phyloP scores from a whole-genome alignment of 108 stramenopile species.

The Chaetoceros tenuissimus region DNA sequence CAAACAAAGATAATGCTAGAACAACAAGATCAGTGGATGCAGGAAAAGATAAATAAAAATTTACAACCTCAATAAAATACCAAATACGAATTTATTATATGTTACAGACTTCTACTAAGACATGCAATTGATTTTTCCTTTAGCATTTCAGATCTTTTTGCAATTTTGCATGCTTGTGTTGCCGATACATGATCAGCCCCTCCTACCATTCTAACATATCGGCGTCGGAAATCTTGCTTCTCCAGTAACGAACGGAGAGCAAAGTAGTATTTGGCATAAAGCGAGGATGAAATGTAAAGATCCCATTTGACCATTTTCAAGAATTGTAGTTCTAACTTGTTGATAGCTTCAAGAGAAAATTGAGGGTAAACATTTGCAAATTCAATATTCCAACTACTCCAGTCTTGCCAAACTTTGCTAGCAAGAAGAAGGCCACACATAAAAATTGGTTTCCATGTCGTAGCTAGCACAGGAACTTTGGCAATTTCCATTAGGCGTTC shows the following conservation, averaged over 20 bases:
- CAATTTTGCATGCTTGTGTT: constrained; percentile 67
- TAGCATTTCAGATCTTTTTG: constrained; percentile 59
- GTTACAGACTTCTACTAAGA: constrained; percentile 75
- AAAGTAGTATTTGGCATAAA: constrained; percentile 99
- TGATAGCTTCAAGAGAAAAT: constrained; percentile 88
- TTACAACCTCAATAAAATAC: no score
- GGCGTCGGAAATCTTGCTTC: constrained; percentile 74
- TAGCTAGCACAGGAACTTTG: constrained; percentile 84
- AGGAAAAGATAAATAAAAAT: no score
- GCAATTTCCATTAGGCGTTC: constrained; percentile 93
- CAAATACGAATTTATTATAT: no score
- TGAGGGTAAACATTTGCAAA: constrained; percentile 94
- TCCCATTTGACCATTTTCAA: constrained; percentile 90
- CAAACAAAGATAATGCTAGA: not conserved
- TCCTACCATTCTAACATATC: constrained; percentile 60
- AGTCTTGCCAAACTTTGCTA: constrained; percentile 99
- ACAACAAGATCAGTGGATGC: not conserved
- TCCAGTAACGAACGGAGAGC: constrained; percentile 89
- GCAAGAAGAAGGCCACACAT: constrained; percentile 94
- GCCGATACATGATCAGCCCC: constrained; percentile 72
- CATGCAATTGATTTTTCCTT: constrained; percentile 77
- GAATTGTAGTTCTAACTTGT: constrained; percentile 82
- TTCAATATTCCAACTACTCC: constrained; percentile 96
- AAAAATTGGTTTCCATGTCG: constrained; percentile 95
- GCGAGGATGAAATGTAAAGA: constrained; percentile 89